Base-by-base conservation (phyloP, 768 basidiomycete genomes). In the Kondoa malvinella region DNA sequence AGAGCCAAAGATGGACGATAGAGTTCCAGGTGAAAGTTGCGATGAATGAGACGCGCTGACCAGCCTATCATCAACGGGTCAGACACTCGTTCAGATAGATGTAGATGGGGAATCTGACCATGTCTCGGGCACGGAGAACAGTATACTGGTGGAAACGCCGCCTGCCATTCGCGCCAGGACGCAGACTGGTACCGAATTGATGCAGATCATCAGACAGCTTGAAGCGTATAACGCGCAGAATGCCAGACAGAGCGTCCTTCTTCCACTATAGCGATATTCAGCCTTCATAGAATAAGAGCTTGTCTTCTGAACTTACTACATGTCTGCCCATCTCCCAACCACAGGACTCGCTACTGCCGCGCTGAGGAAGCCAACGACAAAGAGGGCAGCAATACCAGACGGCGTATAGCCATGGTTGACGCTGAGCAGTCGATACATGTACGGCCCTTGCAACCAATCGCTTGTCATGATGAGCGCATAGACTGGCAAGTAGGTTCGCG, bases 391-490 rank as follows among this genome's bases (percentile, higher is more conserved):
- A 3, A 88, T 85, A 27, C 82, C 75, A 34, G 83, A 77, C 74
- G 86, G 86, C 0, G 85, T 78, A 73, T 84, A 67, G 14, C 65
- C 64, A 58, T 71, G 66, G 25, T 87, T 85, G 57, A 86, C 85
- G 59, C 80, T 79, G 74, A 87, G 88, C 0, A 88, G 77, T 17
- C 86, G 86, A 72, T 87, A 88, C 0, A 88, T 80, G 72, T 88
- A 88, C 17, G 87, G 87, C 0, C 87, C 87, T 75, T 88, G 86
- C 16, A 88, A 79, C 86, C 87, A 87, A 76, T 88, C 86, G 50
- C 86, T 85, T 12, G 63, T 27, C 86, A 87, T 87, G 29, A 86
- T 86, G 27, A 87, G 80, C 0, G 81, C 86, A 75, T 86, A 87
- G 4, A 87, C 86, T 17, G 67, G 58, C 29, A 69, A 50, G 31